A percentile compares a stretch with the other conserved stretches of the same genome.
These are phyloP conservation scores for Allomyces arbusculus DNA, from an alignment of 192 early-diverging fungal genomes.

Conservation along the genomic window DNA sequence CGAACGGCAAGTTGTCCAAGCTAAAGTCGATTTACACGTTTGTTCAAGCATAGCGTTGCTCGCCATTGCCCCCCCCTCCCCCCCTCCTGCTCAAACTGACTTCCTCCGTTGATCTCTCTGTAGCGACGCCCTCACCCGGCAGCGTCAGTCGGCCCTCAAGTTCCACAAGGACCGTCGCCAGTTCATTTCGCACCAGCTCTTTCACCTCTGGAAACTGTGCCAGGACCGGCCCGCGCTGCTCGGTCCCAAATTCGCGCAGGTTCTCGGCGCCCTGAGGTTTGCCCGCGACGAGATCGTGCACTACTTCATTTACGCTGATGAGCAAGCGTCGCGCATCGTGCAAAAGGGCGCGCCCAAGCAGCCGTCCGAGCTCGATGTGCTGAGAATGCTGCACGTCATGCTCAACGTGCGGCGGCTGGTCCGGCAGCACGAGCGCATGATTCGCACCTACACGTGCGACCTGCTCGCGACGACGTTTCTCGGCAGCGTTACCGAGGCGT, in stretches of 20 bases:
- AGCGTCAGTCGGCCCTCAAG: neutral
- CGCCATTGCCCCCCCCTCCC: too few species aligned
- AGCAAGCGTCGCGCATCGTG: neutral
- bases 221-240: neutral
- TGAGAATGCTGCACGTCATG: neutral
- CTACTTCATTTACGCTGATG: neutral
- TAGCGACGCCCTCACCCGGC: too few species aligned
- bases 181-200: neutral
- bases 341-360: neutral
- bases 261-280: neutral
- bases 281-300: neutral
- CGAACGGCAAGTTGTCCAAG: neutral
- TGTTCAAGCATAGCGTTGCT: too few species aligned
- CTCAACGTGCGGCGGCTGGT: neutral
- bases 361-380: neutral
- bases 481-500: neutral
- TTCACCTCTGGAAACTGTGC: neutral
- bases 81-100: too few species aligned
- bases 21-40: neutral
- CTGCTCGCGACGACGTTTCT: too few species aligned
- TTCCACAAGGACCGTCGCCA: neutral
- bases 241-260: neutral
- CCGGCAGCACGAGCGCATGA: neutral
- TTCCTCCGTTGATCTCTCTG: too few species aligned
- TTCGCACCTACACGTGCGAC: neutral